A percentile compares a stretch with the other conserved stretches of the same genome.
Evolutionary conservation across 768 basidiomycete species (phyloP).

Genomic region (Mycena olivaceomarginata): DNA sequence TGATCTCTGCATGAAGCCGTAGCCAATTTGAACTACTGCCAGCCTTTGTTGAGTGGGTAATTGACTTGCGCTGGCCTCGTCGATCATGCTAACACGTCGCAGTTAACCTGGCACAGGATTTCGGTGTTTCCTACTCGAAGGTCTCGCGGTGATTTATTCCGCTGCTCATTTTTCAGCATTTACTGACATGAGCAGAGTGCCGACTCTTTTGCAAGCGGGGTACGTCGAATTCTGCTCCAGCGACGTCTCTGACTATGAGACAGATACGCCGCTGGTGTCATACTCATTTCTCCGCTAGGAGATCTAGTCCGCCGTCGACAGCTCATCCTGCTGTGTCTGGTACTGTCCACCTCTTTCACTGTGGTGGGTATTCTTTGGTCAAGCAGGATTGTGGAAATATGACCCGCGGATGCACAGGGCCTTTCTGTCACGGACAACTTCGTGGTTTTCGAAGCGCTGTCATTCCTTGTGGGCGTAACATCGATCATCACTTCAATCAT

Average conservation of each 20-base stretch:
- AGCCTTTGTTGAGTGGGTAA: constrained; percentile 82
- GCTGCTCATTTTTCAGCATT: not conserved
- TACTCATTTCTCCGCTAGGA: constrained; percentile 88
- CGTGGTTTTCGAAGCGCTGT: constrained; percentile 77
- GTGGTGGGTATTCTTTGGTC: constrained; percentile 55
- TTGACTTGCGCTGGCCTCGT: no score
- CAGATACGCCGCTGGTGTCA: constrained; percentile 83
- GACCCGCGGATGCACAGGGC: constrained; percentile 55
- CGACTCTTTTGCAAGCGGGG: constrained; percentile 44
- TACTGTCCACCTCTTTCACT: constrained; percentile 73
- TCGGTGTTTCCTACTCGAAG: constrained; percentile 52
- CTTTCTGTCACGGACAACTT: constrained; percentile 78
- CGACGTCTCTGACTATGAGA: not conserved
- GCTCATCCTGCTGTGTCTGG: constrained; percentile 77
- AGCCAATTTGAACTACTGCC: constrained; percentile 89
- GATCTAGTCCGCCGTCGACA: constrained; percentile 88
- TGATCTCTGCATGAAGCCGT: constrained; percentile 53
- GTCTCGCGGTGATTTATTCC: constrained; percentile 46
- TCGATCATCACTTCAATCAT: constrained; percentile 87
- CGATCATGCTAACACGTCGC: constrained; percentile 9
- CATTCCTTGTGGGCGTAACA: constrained; percentile 81
- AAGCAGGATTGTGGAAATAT: not conserved
- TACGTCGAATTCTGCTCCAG: not conserved
- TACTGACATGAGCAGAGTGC: constrained; percentile 40
- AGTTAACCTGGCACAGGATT: constrained; percentile 65